Evolutionary conservation across 108 stramenopile species (phyloP), one percentile per base, ranked within the genome.

Genomic region (Phaeodactylum tricornutum): DNA sequence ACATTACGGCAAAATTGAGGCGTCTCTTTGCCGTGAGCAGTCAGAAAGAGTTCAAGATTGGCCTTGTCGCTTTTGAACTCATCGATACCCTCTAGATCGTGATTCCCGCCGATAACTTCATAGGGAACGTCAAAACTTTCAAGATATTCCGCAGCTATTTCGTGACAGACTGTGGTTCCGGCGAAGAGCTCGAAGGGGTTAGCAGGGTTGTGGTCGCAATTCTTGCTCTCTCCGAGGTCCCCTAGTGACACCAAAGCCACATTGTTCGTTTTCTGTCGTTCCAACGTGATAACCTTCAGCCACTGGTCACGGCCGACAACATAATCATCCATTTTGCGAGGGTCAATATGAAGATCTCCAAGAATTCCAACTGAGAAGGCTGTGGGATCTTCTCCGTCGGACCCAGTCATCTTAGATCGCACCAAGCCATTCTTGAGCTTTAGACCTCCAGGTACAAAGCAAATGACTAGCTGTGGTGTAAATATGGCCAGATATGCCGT

Each of bases 21-120:
- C 1, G 77, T 81, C 24, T 64, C 61, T 50, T 89, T 87, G 47
- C 61, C 57, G 58, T 79, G 77, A 7, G 44, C 48, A 4, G 50
- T 29, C 53, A 92, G 53, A 35, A 69, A 92, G 21, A 71, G 69
- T 40, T 79, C 59, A 6, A 94, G 58, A 47, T 96, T 96, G 53
- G 71, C 91, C 29, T 53, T 43, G 57, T 96, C 95, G 17, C 90
- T 93, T 11, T 62, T 48, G 43, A 94, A 96, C 59, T 96, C 95
- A 47, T 87, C 87, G 26, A 96, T 57, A 22, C 92, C 95, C 71
- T 96, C 95, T 22, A 96, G 64, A 68, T 96, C 95, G 45, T 71
- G 69, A 34, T 71, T 64, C 0, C 70, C 71, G 14, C 51, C 46
- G 7, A 74, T 55, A 1, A 74, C 36, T 23, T 74, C 66, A 35